Evolutionary conservation across 129 eudicot genomes (phyloP), one percentile per base, ranked within the genome.

Genomic region (Chrysanthemum seticuspe): DNA sequence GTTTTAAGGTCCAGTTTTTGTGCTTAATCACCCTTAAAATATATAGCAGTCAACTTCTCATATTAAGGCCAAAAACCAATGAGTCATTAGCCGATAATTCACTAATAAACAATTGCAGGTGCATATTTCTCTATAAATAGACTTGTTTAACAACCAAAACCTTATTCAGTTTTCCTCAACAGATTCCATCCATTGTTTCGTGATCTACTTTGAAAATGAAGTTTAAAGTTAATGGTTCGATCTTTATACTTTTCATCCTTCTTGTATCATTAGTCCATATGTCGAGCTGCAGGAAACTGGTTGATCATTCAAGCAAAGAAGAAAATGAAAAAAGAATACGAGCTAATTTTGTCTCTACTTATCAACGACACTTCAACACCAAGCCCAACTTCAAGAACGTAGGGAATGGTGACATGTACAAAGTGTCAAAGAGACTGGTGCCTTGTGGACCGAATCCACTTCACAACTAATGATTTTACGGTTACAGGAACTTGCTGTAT

Each of bases 361-460:
- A 82, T 68, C 52, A 55, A 4, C 62, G 59, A 49, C 68, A 89
- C 70, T 89, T 83, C 65, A 71, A 83, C 25, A 56, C 79, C 47
- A 70, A 77, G 15, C 89, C 79, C 6, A 72, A 78, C 76, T 62
- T 74, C 72, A 78, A 74, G 74, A 76, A 74, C 11, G 44, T 50
- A 74, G 52, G 56, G 65, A 62, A 25, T 4, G 56, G 18, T 62
- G 61, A 67, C 3, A 0, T 69, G 49, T 83, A 84, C 40, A 14
- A 62, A 25, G 88, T 85, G 59, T 87, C 96, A 2, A 73, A 76
- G 67, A 84, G 86, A 36, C 56, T 48, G 13, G 92, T 90, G 50
- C 97, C 94, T 9, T 45, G 78, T 74, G 97, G 97, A 76, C 94
- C 97, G 5, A 90, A 90, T 66, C 94, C 94, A 13, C 88, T 90